Evolutionary conservation across 176 grass and related monocot species (phyloP).

Genomic region (Musa beccarii): DNA sequence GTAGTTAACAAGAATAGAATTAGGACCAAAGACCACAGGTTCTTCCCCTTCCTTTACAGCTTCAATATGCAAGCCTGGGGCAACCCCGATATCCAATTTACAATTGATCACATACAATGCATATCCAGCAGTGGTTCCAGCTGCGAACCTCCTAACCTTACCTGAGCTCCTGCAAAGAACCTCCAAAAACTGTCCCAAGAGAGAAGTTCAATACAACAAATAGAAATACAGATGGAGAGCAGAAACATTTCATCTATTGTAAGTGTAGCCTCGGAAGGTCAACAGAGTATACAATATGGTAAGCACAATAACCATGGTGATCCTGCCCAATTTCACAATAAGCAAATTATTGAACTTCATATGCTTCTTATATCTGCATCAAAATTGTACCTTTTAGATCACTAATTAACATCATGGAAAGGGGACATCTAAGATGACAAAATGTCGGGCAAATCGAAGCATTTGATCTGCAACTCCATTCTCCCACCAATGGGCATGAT

Average conservation of each 20-base stretch:
- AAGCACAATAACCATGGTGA: neutral
- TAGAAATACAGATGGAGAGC: neutral
- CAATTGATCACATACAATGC: slow-evolving; percentile 63
- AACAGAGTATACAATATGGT: neutral
- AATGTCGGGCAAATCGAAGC: too few relatives aligned
- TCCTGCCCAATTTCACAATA: too few relatives aligned
- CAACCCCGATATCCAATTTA: slow-evolving; percentile 38
- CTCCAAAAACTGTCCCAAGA: slow-evolving; percentile 63
- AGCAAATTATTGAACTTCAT: too few relatives aligned
- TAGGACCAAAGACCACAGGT: too few relatives aligned
- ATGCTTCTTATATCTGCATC: too few relatives aligned
- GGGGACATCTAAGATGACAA: too few relatives aligned
- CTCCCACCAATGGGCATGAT: too few relatives aligned
- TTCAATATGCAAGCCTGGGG: slow-evolving; percentile 61
- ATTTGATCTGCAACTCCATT: too few relatives aligned
- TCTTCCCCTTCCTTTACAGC: slow-evolving; percentile 16
- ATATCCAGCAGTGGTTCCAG: slow-evolving; percentile 51
- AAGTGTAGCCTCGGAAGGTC: neutral
- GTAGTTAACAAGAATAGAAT: too few relatives aligned
- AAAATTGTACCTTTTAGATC: too few relatives aligned
- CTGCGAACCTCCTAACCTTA: slow-evolving; percentile 66
- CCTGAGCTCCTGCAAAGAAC: slow-evolving; percentile 63
- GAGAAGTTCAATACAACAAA: neutral
- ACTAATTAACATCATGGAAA: too few relatives aligned
- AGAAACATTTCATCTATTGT: neutral